Conservation (phyloP, 768 basidiomycete genomes). For the Macrolepiota fuliginosa region DNA sequence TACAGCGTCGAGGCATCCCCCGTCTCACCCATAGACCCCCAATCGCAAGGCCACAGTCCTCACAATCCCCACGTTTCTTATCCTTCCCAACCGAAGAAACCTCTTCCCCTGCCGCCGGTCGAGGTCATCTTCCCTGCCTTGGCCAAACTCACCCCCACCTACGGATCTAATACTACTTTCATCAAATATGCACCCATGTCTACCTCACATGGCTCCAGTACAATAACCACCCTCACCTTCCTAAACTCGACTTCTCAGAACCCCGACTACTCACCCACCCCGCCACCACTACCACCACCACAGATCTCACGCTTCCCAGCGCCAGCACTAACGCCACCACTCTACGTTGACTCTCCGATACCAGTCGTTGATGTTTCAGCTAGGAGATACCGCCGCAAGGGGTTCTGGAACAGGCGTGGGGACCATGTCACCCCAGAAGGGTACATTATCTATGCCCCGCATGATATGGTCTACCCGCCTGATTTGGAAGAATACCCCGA, state of each 20-base stretch:
- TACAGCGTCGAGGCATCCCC: background rate
- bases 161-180: too few species aligned
- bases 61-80: background rate
- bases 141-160: background rate
- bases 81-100: background rate
- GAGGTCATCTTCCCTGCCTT: background rate
- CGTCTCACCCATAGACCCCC: background rate
- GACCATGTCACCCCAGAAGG: constrained; percentile 59
- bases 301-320: too few species aligned
- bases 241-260: background rate
- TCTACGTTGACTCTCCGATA: constrained; percentile 7
- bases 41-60: constrained; percentile 6
- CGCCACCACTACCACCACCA: constrained; percentile 6
- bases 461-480: constrained; percentile 46
- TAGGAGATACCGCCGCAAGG: constrained; percentile 35
- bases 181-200: background rate
- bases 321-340: background rate
- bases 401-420: constrained; percentile 75
- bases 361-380: constrained; percentile 15
- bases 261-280: background rate
- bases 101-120: background rate
- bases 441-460: constrained; percentile 68
- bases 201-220: background rate
- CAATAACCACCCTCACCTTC: background rate
- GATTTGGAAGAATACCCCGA: constrained; percentile 62